phyloP scores from a whole-genome alignment of 371 early-diverging fungal species.

The Funneliformis caledonium region DNA sequence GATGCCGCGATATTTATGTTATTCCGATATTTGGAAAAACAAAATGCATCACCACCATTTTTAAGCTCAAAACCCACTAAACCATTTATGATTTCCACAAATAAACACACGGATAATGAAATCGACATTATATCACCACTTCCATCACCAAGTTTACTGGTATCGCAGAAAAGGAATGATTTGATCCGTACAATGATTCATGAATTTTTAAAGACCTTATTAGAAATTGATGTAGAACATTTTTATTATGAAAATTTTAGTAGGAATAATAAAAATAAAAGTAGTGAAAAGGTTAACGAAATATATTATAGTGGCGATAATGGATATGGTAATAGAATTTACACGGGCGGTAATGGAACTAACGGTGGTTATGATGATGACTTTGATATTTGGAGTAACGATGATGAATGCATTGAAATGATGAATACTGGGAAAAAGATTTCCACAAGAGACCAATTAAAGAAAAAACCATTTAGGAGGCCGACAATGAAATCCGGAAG shows the following conservation, averaged over 20 bases:
- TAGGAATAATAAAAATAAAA: neutral
- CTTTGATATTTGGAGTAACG: neutral
- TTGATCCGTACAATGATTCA: constrained; percentile 19
- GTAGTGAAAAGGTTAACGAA: neutral
- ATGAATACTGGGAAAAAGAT: neutral
- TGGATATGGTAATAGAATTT: neutral
- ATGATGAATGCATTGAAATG: neutral
- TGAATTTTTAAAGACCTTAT: constrained; percentile 28
- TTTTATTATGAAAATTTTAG: neutral
- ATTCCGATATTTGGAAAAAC: constrained; percentile 4
- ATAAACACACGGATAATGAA: neutral
- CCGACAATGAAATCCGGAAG: neutral
- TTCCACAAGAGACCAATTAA: neutral
- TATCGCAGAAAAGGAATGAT: constrained; percentile 21
- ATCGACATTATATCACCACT: neutral
- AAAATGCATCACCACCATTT: neutral
- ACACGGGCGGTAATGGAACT: neutral
- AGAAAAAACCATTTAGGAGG: neutral
- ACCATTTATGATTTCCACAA: neutral
- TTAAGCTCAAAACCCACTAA: neutral
- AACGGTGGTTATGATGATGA: neutral
- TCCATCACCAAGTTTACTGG: constrained; percentile 12
- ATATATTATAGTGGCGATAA: too few relatives aligned
- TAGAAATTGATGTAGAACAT: constrained; percentile 25
- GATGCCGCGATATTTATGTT: constrained; percentile 2